These are phyloP conservation scores for Selaginella tamariscina DNA, from an alignment of 75 land plant species.

Conservation along the genomic window DNA sequence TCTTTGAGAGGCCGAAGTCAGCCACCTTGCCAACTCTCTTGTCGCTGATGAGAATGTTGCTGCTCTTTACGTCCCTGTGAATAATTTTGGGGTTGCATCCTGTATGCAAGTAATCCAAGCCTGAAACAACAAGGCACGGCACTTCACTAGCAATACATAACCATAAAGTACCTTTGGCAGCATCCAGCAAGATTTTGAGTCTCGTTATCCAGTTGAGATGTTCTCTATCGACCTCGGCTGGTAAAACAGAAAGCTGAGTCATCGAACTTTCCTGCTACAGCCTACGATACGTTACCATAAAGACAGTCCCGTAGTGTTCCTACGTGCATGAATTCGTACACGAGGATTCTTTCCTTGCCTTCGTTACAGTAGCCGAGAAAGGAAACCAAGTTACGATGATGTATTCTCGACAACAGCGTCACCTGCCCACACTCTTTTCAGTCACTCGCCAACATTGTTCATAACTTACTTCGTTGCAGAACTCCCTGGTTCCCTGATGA, in stretches of 20 bases:
- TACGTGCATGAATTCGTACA: constrained; percentile 76
- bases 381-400: constrained; percentile 72
- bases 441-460: background rate
- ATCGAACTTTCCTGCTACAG: background rate
- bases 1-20: constrained; percentile 22
- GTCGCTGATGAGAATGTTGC: constrained; percentile 18
- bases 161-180: constrained; percentile 6
- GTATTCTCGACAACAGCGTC: constrained; percentile 70
- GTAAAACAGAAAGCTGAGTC: background rate
- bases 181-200: constrained; percentile 1
- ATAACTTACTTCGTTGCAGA: constrained; percentile 58
- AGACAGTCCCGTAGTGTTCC: constrained; percentile 78
- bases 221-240: background rate
- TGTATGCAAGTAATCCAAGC: constrained; percentile 6
- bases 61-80: constrained; percentile 23
- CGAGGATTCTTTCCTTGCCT: constrained; percentile 46
- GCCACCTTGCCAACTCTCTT: constrained; percentile 17
- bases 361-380: constrained; percentile 70
- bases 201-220: background rate
- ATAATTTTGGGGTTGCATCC: constrained; percentile 19
- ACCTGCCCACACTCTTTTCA: constrained; percentile 32
- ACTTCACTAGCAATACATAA: no score
- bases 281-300: constrained; percentile 35
- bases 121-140: no score
- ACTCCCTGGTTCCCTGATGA: constrained; percentile 62